Evolutionary conservation across 2,329 filamentous ascomycete genomes (phyloP).

Genomic region (Aspergillus versicolor): DNA sequence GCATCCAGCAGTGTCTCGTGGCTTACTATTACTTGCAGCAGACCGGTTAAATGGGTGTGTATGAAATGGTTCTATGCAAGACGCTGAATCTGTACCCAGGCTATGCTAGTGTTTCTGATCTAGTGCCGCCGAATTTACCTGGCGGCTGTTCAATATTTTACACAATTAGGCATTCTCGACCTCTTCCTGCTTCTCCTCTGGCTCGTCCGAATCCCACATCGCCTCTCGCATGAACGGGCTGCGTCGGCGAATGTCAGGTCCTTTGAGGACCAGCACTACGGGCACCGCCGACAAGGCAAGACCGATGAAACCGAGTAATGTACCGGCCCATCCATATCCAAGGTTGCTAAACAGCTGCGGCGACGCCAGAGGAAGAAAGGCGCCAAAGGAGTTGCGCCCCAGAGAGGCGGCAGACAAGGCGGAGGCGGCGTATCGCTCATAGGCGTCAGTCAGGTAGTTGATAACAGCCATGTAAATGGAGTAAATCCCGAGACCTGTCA

Average conservation of each 20-base stretch:
- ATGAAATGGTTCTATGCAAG: no score
- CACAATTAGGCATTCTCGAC: conserved; percentile 9
- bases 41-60: no score
- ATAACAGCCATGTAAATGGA: conserved; percentile 49
- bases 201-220: conserved; percentile 18
- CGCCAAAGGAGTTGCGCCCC: conserved; percentile 46
- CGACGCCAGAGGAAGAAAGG: conserved; percentile 47
- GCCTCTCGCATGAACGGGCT: conserved; percentile 34
- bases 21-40: no score
- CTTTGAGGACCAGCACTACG: conserved; percentile 42
- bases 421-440: conserved; percentile 49
- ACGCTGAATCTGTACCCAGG: no score
- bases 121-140: no score
- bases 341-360: conserved; percentile 41
- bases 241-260: conserved; percentile 35
- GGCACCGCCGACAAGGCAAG: conserved; percentile 41
- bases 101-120: no score
- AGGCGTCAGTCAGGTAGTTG: conserved; percentile 51
- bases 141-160: no score
- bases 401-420: conserved; percentile 48
- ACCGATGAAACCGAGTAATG: conserved; percentile 45
- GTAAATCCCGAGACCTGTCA: conserved; percentile 43
- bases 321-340: conserved; percentile 46
- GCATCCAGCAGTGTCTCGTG: no score
- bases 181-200: conserved; percentile 3